Conservation (phyloP, 139 green algal genomes). For the Picochlorum sp. region DNA sequence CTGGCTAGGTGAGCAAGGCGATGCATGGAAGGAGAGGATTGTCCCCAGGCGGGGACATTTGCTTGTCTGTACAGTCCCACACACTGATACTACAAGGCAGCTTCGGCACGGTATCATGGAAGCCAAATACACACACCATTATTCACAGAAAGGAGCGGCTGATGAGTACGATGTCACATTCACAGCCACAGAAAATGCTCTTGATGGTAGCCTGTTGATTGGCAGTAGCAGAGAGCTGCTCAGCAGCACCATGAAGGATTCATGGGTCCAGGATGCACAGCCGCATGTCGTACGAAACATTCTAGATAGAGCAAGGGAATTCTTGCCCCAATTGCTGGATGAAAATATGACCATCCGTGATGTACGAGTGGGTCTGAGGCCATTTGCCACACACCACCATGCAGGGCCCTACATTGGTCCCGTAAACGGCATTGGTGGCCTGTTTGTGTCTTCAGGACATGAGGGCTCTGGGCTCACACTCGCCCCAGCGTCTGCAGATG, state of each 20-base stretch:
- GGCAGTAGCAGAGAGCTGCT: constrained; percentile 54
- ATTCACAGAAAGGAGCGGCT: constrained; percentile 3
- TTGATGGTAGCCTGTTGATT: constrained; percentile 47
- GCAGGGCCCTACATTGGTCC: constrained; percentile 37
- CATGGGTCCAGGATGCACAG: constrained; percentile 23
- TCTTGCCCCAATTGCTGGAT: constrained; percentile 35
- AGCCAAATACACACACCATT: constrained; percentile 54
- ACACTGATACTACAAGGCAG: constrained; percentile 18
- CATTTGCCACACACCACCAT: constrained; percentile 39
- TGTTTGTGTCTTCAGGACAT: constrained; percentile 63
- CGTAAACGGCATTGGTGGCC: constrained; percentile 30
- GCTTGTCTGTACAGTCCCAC: constrained; percentile 25
- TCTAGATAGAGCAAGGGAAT: constrained; percentile 38
- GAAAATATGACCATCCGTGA: not conserved
- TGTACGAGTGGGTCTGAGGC: constrained; percentile 45
- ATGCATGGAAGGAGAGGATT: constrained; percentile 38
- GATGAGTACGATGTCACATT: constrained; percentile 57
- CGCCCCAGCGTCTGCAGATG: constrained; percentile 53
- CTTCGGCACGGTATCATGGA: constrained; percentile 64
- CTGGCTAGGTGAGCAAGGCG: not conserved
- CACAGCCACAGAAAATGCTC: constrained; percentile 54
- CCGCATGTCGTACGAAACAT: constrained; percentile 45
- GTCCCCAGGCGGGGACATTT: constrained; percentile 51
- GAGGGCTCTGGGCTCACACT: constrained; percentile 67
- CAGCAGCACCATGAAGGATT: not conserved